Percentiles rank a stretch among this genome's conserved stretches.
phyloP scores from a whole-genome alignment of 179 eudicot genomes.

The Beta macrorhiza region DNA sequence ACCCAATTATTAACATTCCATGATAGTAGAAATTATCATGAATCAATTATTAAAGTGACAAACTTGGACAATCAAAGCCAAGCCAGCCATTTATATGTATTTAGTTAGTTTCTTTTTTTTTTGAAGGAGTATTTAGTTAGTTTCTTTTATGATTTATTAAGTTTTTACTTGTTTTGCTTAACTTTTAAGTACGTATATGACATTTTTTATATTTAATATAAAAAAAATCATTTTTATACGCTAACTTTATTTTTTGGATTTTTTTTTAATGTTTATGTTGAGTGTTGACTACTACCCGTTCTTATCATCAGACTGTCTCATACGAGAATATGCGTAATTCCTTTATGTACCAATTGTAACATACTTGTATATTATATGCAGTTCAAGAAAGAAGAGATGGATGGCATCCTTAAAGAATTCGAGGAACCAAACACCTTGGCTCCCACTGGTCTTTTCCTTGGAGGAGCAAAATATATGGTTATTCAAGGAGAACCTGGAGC shows the following conservation, averaged over 20 bases:
- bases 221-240: too few species aligned
- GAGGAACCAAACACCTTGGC: conserved; percentile 72
- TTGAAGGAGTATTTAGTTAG: neutral
- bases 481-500: conserved; percentile 84
- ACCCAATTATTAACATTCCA: too few species aligned
- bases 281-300: too few species aligned
- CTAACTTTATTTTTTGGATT: too few species aligned
- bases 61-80: too few species aligned
- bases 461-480: conserved; percentile 83
- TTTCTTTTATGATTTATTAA: neutral
- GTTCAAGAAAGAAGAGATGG: conserved; percentile 64
- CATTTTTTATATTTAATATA: too few species aligned
- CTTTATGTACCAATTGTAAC: neutral
- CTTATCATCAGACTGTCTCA: too few species aligned
- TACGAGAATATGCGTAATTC: too few species aligned
- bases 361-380: conserved; percentile 19
- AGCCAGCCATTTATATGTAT: neutral
- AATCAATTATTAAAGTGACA: too few species aligned
- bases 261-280: too few species aligned
- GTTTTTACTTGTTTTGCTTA: neutral
- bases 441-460: conserved; percentile 75
- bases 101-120: neutral
- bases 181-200: neutral
- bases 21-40: too few species aligned
- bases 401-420: conserved; percentile 57